A percentile compares a stretch with the other conserved stretches of the same genome.
phyloP scores from a whole-genome alignment of 306 rosid genomes.

The Notholithocarpus densiflorus region DNA sequence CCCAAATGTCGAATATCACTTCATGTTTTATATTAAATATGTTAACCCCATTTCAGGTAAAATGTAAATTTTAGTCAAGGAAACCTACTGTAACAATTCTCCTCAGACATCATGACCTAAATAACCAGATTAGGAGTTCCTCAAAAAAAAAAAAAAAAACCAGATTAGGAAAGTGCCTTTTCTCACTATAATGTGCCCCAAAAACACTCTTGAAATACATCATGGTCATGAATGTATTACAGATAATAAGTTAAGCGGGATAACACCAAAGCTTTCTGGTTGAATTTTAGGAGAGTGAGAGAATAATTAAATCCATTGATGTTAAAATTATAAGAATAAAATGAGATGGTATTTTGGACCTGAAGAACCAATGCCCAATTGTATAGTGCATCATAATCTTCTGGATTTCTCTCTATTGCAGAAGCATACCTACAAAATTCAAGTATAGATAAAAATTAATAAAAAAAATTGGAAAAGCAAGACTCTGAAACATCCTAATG shows the following conservation, averaged over 20 bases:
- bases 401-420: conserved; percentile 88
- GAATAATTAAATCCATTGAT: conserved; percentile 3
- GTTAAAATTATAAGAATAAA: conserved; percentile 6
- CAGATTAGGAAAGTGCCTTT: background rate
- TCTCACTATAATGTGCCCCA: background rate
- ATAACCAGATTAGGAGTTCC: background rate
- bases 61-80: background rate
- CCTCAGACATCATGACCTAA: background rate
- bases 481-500: conserved; percentile 1
- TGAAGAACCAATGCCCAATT: conserved; percentile 99
- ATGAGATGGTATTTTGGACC: conserved; percentile 48
- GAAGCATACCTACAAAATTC: conserved; percentile 77
- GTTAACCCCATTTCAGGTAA: background rate
- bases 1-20: background rate
- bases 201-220: conserved; percentile 2
- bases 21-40: background rate
- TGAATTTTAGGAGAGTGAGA: background rate
- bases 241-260: background rate
- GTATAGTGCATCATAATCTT: conserved; percentile 95
- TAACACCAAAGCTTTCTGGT: conserved; percentile 7
- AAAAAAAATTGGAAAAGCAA: background rate
- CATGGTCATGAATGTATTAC: conserved; percentile 1
- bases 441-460: background rate
- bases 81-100: background rate
- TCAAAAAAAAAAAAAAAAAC: too few relatives aligned